phyloP scores from a whole-genome alignment of 1,284 basidiomycete species.

The Stereum hirsutum region DNA sequence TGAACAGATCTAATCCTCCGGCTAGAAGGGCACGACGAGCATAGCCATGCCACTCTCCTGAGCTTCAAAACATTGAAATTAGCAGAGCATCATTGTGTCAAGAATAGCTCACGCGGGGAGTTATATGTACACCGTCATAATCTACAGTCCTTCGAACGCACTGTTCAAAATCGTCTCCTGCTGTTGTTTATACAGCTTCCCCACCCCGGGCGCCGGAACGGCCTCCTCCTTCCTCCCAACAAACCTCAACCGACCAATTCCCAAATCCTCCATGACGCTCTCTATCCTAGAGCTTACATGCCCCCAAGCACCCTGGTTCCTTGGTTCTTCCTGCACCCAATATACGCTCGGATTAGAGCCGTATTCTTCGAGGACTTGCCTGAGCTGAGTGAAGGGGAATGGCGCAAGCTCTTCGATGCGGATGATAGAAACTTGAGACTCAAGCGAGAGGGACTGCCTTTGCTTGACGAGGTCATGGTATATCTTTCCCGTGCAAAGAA shows the following conservation, averaged over 20 bases:
- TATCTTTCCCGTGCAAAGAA: conserved; percentile 70
- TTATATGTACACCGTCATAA: no score
- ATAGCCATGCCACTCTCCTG: no score
- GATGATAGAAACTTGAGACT: conserved; percentile 53
- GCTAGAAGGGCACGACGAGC: conserved; percentile 53
- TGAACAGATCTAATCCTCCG: no score
- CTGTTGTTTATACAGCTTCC: conserved; percentile 58
- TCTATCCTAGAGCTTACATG: conserved; percentile 56
- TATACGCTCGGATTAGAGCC: conserved; percentile 32
- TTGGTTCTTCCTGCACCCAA: conserved; percentile 84
- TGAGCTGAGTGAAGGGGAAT: conserved; percentile 65
- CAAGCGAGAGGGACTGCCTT: conserved; percentile 39
- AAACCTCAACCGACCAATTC: conserved; percentile 33
- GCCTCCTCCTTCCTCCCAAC: conserved; percentile 63
- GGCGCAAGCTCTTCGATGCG: conserved; percentile 81
- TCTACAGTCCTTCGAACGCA: conserved; percentile 44
- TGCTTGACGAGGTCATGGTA: conserved; percentile 81
- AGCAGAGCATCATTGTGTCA: no score
- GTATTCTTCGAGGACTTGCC: conserved; percentile 39
- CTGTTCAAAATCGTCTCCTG: conserved; percentile 49
- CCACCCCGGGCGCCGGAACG: conserved; percentile 73
- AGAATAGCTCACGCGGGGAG: no score
- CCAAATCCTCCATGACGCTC: conserved; percentile 36
- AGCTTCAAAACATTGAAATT: not conserved
- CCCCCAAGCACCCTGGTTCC: conserved; percentile 75